phyloP scores from a whole-genome alignment of 2,329 filamentous ascomycete genomes.

The Dactylonectria estremocensis region DNA sequence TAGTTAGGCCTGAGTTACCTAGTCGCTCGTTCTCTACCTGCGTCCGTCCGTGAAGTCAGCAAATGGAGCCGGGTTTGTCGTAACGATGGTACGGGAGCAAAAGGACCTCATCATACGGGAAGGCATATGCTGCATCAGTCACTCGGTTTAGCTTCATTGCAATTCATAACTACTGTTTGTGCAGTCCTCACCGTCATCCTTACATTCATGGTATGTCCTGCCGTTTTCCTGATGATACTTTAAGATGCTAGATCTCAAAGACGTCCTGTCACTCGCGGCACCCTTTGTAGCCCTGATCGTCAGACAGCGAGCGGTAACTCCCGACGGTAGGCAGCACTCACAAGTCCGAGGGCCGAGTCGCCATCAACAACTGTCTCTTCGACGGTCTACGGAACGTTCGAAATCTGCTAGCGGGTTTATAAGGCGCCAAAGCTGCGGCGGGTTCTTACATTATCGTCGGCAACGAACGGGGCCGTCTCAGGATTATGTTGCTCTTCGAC shows the following conservation, averaged over 20 bases:
- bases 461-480: not conserved
- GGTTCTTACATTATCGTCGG: not conserved
- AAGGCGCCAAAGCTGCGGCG: not conserved
- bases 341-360: slow-evolving; percentile 24
- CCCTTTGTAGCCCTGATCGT: not conserved
- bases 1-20: slow-evolving; percentile 2
- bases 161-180: not conserved
- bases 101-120: slow-evolving; percentile 36
- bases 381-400: not conserved
- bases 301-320: not conserved
- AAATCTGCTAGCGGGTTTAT: slow-evolving; percentile 2
- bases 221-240: slow-evolving; percentile 30
- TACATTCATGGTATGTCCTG: slow-evolving; percentile 23
- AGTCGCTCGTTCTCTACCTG: slow-evolving; percentile 33
- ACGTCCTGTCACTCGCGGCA: slow-evolving; percentile 15
- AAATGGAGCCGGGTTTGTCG: not conserved
- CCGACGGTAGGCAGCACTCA: not conserved
- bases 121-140: slow-evolving; percentile 26
- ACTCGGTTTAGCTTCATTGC: not conserved
- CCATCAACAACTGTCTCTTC: slow-evolving; percentile 21
- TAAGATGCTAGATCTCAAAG: slow-evolving; percentile 26
- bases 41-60: not conserved
- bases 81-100: not conserved
- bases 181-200: slow-evolving; percentile 15
- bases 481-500: not conserved